Base-by-base conservation (phyloP, 2,329 filamentous ascomycete species). In the Botrytis medusae region DNA sequence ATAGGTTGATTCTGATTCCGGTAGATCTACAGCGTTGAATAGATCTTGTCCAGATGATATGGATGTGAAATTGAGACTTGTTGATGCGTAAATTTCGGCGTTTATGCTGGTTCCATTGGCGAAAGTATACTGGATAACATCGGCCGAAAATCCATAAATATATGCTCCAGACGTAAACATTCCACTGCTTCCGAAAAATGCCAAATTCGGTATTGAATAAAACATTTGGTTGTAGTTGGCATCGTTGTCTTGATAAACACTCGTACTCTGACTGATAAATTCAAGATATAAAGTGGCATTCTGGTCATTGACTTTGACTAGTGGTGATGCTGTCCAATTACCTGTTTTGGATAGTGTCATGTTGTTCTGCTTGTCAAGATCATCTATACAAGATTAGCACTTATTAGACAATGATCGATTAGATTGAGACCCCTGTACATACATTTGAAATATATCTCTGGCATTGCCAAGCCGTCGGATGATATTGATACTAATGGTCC, bases 401-500 rank as follows among this genome's bases (percentile, higher is more conserved):
- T 20, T 20, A 29, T 12, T 20, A 29, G 40, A 22, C 10, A 14
- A n/a, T 1, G 10, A 59, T 25, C 29, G 10, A 57, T 16, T 4
- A 32, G 25, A 10, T 16, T 22, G 20, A n/a, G 6, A 18, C 25
- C 25, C 6, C 5, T 5, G n/a, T 60, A 60, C 71, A 25, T 69
- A 69, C 63, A 29, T 32, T 60, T 69, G 9, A 69, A 69, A 74
- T 88, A 91, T 1, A 89, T 81, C 72, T 87, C 84, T 0, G 89
- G 89, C 5, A 88, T 78, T 71, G 85, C 83, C 22, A 83, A 79
- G 14, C 89, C 89, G 78, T 91, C 88, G 3, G 81, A 74, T 1
- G 89, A 91, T 12, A 90, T 84, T 0, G 89, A 90, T 0, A 90
- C 87, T 1, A 91, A 83, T 20, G 65, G 59, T 7, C 63, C 63